phyloP scores from a whole-genome alignment of 108 stramenopile species.

The Nitzschia sp. region DNA sequence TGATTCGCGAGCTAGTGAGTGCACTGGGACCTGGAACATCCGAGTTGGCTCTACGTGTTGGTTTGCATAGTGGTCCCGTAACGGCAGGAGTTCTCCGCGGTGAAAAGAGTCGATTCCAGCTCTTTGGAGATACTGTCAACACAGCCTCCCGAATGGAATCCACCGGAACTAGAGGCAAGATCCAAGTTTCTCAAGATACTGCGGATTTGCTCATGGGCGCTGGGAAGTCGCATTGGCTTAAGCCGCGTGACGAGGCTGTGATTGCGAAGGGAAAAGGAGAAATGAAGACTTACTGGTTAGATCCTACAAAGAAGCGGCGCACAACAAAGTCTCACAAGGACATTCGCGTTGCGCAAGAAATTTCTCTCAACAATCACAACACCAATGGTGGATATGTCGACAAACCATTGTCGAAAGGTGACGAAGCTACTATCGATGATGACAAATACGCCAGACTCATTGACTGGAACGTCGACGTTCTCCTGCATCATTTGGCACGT shows the following conservation, averaged over 20 bases:
- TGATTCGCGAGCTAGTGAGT: slow-evolving; percentile 26
- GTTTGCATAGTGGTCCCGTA: slow-evolving; percentile 56
- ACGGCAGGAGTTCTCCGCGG: slow-evolving; percentile 64
- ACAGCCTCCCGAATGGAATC: slow-evolving; percentile 54
- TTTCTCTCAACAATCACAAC: slow-evolving; percentile 10
- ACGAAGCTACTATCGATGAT: background rate
- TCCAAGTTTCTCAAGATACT: slow-evolving; percentile 58
- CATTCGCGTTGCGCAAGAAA: slow-evolving; percentile 19
- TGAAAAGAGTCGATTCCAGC: slow-evolving; percentile 54
- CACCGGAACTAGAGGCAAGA: slow-evolving; percentile 37
- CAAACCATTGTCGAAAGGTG: background rate
- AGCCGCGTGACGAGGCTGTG: slow-evolving; percentile 39
- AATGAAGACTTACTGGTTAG: slow-evolving; percentile 61
- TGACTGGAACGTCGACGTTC: slow-evolving; percentile 39
- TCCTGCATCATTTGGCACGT: slow-evolving; percentile 25
- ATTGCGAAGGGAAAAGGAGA: slow-evolving; percentile 64
- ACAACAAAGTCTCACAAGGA: slow-evolving; percentile 9
- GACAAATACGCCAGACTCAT: slow-evolving; percentile 36
- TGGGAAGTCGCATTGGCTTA: slow-evolving; percentile 49
- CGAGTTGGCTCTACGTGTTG: slow-evolving; percentile 46
- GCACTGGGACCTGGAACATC: slow-evolving; percentile 34
- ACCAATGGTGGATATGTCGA: background rate
- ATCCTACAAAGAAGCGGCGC: slow-evolving; percentile 30
- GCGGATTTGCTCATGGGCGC: slow-evolving; percentile 41
- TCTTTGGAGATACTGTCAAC: slow-evolving; percentile 76